phyloP scores from a whole-genome alignment of 2,329 filamentous ascomycete species.

The Plectosphaerella plurivora region DNA sequence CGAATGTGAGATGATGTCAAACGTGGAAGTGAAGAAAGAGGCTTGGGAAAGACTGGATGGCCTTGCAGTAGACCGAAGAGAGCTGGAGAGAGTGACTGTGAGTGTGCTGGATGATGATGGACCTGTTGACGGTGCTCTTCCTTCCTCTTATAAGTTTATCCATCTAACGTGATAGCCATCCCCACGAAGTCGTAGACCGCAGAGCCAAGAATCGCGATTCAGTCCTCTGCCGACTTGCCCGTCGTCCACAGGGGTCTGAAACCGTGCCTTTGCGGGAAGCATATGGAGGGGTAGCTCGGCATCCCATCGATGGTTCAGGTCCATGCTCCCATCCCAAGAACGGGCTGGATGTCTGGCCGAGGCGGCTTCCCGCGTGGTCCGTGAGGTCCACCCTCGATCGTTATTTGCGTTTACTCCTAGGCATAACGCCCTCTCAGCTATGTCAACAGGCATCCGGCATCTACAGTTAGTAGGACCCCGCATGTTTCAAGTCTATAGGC shows the following conservation, averaged over 20 bases:
- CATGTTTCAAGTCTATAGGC: no score
- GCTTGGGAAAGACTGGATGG: neutral
- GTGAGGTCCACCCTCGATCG: neutral
- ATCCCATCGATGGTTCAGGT: neutral
- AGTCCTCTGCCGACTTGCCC: neutral
- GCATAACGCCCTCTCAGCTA: neutral
- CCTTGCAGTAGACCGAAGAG: neutral
- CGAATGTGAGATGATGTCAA: neutral
- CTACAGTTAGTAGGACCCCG: no score
- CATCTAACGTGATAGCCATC: neutral
- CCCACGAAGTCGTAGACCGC: conserved; percentile 5
- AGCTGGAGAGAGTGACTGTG: neutral
- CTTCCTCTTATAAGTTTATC: neutral
- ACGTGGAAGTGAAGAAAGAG: neutral
- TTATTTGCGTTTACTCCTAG: neutral
- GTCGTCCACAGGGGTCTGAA: neutral
- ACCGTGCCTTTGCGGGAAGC: neutral
- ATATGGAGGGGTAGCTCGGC: neutral
- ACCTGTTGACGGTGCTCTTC: neutral
- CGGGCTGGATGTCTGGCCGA: no score
- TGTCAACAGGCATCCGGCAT: neutral
- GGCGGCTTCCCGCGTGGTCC: no score
- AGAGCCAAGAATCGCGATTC: conserved; percentile 6
- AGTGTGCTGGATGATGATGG: neutral
- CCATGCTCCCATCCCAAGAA: no score